phyloP scores from a whole-genome alignment of 192 early-diverging fungal species.

The Geranomyces variabilis region DNA sequence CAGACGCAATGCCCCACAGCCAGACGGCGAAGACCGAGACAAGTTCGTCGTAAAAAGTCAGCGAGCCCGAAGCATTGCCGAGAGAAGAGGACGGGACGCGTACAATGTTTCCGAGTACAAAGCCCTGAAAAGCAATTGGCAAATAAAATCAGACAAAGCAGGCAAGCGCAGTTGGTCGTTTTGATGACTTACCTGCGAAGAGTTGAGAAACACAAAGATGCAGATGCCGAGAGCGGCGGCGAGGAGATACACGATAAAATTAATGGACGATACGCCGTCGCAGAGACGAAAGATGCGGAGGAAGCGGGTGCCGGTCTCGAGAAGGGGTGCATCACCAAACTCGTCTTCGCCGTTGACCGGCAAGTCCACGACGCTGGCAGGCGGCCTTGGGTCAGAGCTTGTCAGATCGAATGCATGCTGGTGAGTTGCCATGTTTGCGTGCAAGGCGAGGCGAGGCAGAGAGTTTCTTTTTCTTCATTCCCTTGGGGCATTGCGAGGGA shows the following conservation, averaged over 20 bases:
- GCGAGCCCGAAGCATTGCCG: conserved; percentile 53
- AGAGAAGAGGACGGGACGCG: conserved; percentile 33
- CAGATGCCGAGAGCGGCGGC: conserved; percentile 44
- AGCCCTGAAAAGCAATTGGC: no score
- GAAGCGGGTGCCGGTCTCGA: conserved; percentile 22
- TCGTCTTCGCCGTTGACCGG: no score
- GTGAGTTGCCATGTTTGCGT: no score
- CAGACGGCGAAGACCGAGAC: conserved; percentile 56
- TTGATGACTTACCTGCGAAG: no score
- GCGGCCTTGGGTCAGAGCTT: no score
- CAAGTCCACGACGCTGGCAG: no score
- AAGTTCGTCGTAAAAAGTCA: conserved; percentile 70
- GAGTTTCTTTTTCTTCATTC: no score
- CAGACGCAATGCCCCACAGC: conserved; percentile 66
- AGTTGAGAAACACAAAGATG: conserved; percentile 56
- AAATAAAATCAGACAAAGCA: background rate
- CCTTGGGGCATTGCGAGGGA: no score
- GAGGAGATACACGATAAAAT: conserved; percentile 39
- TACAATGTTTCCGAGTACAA: conserved; percentile 48
- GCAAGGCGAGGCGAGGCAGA: no score
- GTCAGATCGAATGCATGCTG: no score
- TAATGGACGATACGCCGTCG: conserved; percentile 10
- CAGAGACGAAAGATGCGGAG: conserved; percentile 10
- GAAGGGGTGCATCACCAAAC: no score
- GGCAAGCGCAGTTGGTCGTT: background rate